Conservation (phyloP, 192 early-diverging fungal species). For the Piromyces sp. region DNA sequence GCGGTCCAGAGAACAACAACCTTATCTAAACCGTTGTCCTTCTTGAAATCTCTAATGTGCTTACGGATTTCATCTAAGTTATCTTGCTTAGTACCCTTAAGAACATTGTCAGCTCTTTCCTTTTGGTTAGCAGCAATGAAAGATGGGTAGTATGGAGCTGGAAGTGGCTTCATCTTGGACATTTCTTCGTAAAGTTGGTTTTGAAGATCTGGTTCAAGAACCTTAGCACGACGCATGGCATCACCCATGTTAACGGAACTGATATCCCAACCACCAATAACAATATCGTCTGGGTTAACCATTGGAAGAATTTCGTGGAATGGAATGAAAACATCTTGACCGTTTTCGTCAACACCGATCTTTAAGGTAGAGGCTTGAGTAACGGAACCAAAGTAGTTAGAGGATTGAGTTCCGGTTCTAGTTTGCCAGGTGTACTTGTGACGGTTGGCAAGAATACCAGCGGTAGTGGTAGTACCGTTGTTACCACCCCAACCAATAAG, state of each 20-base stretch:
- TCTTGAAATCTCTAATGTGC: slow-evolving; percentile 92
- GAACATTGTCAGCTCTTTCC: slow-evolving; percentile 85
- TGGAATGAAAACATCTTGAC: slow-evolving; percentile 81
- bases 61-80: slow-evolving; percentile 84
- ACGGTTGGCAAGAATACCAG: slow-evolving; percentile 89
- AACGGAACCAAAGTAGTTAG: slow-evolving; percentile 96
- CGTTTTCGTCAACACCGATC: slow-evolving; percentile 64
- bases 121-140: slow-evolving; percentile 98
- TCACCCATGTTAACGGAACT: slow-evolving; percentile 65
- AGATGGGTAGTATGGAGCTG: slow-evolving; percentile 96
- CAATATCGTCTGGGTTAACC: slow-evolving; percentile 90
- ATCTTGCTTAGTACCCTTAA: slow-evolving; percentile 67
- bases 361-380: slow-evolving; percentile 91
- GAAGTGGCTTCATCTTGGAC: slow-evolving; percentile 63
- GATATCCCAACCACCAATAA: slow-evolving; percentile 98
- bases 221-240: slow-evolving; percentile 86
- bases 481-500: slow-evolving; percentile 99
- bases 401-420: slow-evolving; percentile 72
- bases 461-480: slow-evolving; percentile 31
- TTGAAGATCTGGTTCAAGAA: slow-evolving; percentile 92
- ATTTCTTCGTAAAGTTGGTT: slow-evolving; percentile 74
- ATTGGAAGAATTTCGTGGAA: slow-evolving; percentile 88
- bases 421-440: slow-evolving; percentile 75
- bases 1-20: slow-evolving; percentile 97
- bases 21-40: slow-evolving; percentile 66